Conservation (phyloP, 2,329 filamentous ascomycete genomes). For the Fusarium foetens region DNA sequence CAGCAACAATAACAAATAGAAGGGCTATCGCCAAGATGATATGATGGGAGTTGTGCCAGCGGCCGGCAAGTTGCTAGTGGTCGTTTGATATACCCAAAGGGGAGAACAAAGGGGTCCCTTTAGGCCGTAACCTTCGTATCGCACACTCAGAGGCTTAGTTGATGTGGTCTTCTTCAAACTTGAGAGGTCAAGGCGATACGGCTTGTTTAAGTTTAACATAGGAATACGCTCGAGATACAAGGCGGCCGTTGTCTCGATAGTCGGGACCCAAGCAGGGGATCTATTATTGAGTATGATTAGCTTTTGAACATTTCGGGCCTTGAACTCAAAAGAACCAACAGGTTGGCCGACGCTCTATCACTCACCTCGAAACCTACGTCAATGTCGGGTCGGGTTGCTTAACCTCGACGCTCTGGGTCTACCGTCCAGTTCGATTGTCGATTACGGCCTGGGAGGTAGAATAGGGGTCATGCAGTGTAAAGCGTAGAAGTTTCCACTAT, state of each 20-base stretch:
- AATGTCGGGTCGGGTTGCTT: neutral
- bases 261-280: neutral
- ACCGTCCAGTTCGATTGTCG: neutral
- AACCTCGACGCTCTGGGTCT: neutral
- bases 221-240: neutral
- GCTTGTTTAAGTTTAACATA: neutral
- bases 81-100: neutral
- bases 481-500: neutral
- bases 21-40: neutral
- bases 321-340: neutral
- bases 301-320: neutral
- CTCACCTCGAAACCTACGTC: neutral
- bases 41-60: too few species aligned
- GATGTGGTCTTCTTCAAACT: neutral
- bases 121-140: neutral
- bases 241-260: neutral
- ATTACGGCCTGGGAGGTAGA: neutral
- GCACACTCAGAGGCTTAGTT: neutral
- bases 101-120: neutral
- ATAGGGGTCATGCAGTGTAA: neutral
- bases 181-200: neutral
- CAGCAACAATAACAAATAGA: neutral
- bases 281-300: neutral
- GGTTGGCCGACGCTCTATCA: rapidly evolving
- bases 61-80: neutral